Evolutionary conservation across 208 protist species (phyloP), one percentile per base, ranked within the genome.

Genomic region (Leishmania mexicana): DNA sequence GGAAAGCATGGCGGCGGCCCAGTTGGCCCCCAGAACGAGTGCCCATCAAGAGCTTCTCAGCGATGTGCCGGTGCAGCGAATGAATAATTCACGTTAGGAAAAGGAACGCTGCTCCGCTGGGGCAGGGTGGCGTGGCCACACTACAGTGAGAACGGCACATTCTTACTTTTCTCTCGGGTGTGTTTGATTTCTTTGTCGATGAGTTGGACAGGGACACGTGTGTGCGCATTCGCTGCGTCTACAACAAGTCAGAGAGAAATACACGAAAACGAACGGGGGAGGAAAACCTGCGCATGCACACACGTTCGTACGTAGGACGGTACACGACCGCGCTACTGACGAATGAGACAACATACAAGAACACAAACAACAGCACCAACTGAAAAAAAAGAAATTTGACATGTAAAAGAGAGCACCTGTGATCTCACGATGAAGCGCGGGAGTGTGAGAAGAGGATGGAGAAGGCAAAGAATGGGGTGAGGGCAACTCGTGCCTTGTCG

Each of bases 321-420:
- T 35, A 74, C 45, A 74, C 42, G 1, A 35, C 24, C 45, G n/a
- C 70, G 42, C 70, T 74, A 74, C 70, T 54, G 70, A 54, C 10
- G 45, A 31, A 54, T 3, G 21, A 31, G n/a, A 45, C 5, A 51
- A 54, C 70, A 51, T 13, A 38, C 13, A 45, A 53, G 15, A 53
- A 31, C 42, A 74, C 28, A 31, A 51, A 53, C 40, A 54, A 74
- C 17, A 54, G 40, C 21, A 17, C 70, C 45, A 35, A 76, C 40
- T 1, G 21, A 53, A 54, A 40, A 75, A 81, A 28, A 65, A 35
- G 51, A 57, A 24, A 35, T 31, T 11, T 49, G 11, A 15, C 42
- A 77, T 45, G 17, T 54, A 77, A 60, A 81, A 51, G 54, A 77
- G 35, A 75, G 51, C 79, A 58, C 53, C 28, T 3, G 83, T 53